These are phyloP conservation scores for Sinapis alba DNA, from an alignment of 441 rosid genomes.

Conservation along the genomic window DNA sequence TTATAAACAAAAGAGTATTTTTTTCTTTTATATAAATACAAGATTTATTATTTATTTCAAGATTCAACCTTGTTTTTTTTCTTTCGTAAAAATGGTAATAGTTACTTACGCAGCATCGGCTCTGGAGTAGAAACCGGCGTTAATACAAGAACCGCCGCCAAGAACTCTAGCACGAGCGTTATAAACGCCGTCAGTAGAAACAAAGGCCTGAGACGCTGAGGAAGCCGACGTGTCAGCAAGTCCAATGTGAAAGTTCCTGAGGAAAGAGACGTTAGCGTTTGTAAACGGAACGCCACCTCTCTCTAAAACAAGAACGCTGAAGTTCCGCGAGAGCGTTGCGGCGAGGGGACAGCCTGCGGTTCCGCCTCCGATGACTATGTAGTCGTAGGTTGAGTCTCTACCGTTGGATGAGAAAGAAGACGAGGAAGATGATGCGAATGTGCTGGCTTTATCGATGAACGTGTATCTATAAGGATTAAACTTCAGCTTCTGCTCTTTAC, in stretches of 20 bases:
- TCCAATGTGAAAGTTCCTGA: slow-evolving; percentile 69
- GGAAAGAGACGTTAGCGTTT: slow-evolving; percentile 78
- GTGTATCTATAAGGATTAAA: slow-evolving; percentile 51
- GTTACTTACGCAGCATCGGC: slow-evolving; percentile 64
- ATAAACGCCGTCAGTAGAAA: slow-evolving; percentile 88
- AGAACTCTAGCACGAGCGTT: slow-evolving; percentile 86
- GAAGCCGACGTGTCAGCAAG: slow-evolving; percentile 69
- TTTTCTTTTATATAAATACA: no score
- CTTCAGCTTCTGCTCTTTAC: slow-evolving; percentile 1
- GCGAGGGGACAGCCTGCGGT: slow-evolving; percentile 96
- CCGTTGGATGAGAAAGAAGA: slow-evolving; percentile 55
- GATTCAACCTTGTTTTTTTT: not conserved
- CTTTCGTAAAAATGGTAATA: not conserved
- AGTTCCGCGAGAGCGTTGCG: slow-evolving; percentile 78
- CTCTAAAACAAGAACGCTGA: slow-evolving; percentile 72
- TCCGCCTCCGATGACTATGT: slow-evolving; percentile 90
- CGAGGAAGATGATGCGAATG: slow-evolving; percentile 56
- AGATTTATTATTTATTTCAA: no score
- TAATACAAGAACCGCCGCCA: slow-evolving; percentile 88
- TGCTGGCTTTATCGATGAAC: slow-evolving; percentile 77
- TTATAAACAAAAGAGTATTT: no score
- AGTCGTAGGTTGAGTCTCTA: slow-evolving; percentile 56
- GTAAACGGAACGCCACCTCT: slow-evolving; percentile 94
- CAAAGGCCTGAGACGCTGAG: slow-evolving; percentile 80
- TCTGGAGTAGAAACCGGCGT: slow-evolving; percentile 93